These are phyloP conservation scores for Ambrosia artemisiifolia DNA, from an alignment of 129 eudicot genomes.

Conservation along the genomic window DNA sequence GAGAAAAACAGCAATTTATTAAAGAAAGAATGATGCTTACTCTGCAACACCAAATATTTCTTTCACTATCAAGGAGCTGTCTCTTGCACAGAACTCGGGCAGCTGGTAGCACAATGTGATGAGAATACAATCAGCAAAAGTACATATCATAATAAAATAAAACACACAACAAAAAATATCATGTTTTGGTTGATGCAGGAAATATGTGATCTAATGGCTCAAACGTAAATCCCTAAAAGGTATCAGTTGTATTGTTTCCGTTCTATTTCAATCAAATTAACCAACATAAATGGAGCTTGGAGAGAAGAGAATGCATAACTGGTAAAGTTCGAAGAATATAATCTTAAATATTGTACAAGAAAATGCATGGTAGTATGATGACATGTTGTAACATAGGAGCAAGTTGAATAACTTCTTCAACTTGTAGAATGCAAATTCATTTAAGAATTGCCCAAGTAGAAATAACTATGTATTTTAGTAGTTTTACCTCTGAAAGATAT, in stretches of 20 bases:
- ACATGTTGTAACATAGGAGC: not conserved
- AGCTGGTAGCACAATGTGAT: slow-evolving; percentile 48
- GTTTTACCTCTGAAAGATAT: slow-evolving; percentile 91
- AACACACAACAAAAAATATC: not conserved
- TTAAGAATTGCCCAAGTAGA: not conserved
- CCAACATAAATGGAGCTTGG: not conserved
- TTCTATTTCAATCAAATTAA: slow-evolving; percentile 2
- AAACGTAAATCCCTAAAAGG: not conserved
- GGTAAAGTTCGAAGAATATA: not conserved
- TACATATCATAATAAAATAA: not conserved
- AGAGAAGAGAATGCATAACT: not conserved
- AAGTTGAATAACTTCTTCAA: not conserved
- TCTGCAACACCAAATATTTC: slow-evolving; percentile 94
- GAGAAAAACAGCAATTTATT: not conserved
- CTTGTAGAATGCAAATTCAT: slow-evolving; percentile 3
- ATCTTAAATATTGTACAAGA: not conserved
- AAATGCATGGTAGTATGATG: not conserved
- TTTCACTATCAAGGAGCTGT: slow-evolving; percentile 78
- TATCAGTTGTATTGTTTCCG: not conserved
- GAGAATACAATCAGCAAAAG: slow-evolving; percentile 9
- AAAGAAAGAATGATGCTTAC: slow-evolving; percentile 44
- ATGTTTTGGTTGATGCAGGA: not conserved
- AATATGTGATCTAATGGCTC: not conserved
- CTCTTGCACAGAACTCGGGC: slow-evolving; percentile 87
- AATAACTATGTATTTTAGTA: not conserved